Evolutionary conservation across 805 yeast species (phyloP).

Genomic region (Saturnispora sekii): DNA sequence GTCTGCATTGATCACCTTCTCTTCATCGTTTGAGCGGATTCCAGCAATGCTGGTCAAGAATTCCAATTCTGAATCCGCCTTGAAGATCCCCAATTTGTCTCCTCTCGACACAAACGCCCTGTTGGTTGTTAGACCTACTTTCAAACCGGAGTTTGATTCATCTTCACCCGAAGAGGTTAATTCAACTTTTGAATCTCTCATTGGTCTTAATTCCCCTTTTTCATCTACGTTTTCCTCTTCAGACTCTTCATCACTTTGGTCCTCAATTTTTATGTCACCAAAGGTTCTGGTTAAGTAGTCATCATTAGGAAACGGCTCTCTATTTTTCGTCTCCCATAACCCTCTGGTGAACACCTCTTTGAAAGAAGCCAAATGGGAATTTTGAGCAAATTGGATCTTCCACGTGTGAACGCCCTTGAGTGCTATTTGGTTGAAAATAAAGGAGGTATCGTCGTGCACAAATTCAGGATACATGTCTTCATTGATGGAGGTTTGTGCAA

Average conservation of each 20-base stretch:
- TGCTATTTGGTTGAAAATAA: constrained; percentile 31
- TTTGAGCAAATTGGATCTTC: constrained; percentile 44
- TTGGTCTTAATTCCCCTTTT: constrained; percentile 13
- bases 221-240: constrained; percentile 27
- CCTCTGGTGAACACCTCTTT: constrained; percentile 43
- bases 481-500: constrained; percentile 33
- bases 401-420: constrained; percentile 36
- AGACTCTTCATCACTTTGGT: constrained; percentile 20
- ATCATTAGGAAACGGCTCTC: constrained; percentile 37
- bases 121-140: constrained; percentile 61
- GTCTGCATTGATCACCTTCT: constrained; percentile 37
- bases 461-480: constrained; percentile 31
- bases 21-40: constrained; percentile 42
- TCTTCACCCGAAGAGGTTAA: constrained; percentile 15
- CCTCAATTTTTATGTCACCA: constrained; percentile 27
- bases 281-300: constrained; percentile 49
- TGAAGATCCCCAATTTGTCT: constrained; percentile 71
- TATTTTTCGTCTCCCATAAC: constrained; percentile 53
- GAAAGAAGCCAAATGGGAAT: constrained; percentile 36
- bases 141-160: constrained; percentile 47
- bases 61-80: constrained; percentile 45
- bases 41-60: constrained; percentile 61
- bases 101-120: constrained; percentile 77
- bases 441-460: not conserved
- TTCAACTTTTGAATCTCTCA: constrained; percentile 22